These are phyloP conservation scores for Venturia pyrina DNA, from an alignment of 2,329 filamentous ascomycete species.

Conservation along the genomic window DNA sequence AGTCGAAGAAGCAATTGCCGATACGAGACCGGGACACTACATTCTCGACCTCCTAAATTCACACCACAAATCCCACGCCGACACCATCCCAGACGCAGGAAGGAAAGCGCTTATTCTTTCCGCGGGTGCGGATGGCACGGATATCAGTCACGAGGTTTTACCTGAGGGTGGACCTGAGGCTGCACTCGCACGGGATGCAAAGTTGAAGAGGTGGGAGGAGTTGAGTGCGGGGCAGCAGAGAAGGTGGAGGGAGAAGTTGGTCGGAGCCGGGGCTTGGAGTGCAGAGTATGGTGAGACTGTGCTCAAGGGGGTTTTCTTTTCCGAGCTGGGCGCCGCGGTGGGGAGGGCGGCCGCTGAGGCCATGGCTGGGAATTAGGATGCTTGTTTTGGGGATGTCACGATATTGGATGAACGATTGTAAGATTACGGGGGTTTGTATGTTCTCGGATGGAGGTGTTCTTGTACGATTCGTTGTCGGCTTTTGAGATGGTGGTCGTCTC, in stretches of 20 bases:
- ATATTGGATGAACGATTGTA: too few relatives aligned
- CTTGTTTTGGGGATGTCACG: too few relatives aligned
- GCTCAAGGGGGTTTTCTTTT: slow-evolving; percentile 68
- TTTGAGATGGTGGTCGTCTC: too few relatives aligned
- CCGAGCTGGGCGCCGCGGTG: slow-evolving; percentile 56
- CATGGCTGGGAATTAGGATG: slow-evolving; percentile 17
- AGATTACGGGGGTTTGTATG: too few relatives aligned
- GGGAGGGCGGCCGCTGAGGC: slow-evolving; percentile 32
- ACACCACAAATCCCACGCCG: slow-evolving; percentile 15
- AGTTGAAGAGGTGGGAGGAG: slow-evolving; percentile 61
- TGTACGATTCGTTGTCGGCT: too few relatives aligned
- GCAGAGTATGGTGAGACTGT: slow-evolving; percentile 67
- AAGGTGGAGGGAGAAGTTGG: slow-evolving; percentile 60
- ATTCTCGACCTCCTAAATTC: slow-evolving; percentile 17
- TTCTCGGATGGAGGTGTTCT: too few relatives aligned
- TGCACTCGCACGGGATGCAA: slow-evolving; percentile 25
- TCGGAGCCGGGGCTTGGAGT: slow-evolving; percentile 67
- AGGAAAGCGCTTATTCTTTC: slow-evolving; percentile 33
- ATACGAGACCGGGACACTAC: not conserved
- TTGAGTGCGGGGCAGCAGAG: slow-evolving; percentile 51
- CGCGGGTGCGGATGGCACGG: slow-evolving; percentile 23
- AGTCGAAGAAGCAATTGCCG: not conserved
- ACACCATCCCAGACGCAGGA: slow-evolving; percentile 8
- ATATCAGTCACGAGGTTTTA: slow-evolving; percentile 26
- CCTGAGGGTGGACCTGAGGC: slow-evolving; percentile 21